Base-by-base conservation (phyloP, 164 flowering plant genomes). In the Sextonia rubra region DNA sequence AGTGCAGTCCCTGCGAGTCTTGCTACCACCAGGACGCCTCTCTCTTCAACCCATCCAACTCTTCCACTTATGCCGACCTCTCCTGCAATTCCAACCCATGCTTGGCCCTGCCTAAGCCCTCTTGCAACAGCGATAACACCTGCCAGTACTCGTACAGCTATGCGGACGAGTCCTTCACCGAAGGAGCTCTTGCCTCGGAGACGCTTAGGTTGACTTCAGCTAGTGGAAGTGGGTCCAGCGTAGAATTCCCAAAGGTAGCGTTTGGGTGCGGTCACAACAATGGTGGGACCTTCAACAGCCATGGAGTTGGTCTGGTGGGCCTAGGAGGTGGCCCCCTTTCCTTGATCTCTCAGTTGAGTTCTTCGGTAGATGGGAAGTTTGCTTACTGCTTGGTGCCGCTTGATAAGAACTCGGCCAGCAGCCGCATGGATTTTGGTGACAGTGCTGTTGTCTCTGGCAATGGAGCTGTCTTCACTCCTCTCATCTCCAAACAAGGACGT, bases 1-100 rank as follows among this genome's bases (percentile, higher is more conserved):
- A 94, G 23, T 94, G 97, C 81, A 73, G 83, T 77, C 97, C 98
- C 20, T 90, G 95, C 69, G 47, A 64, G 0, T 37, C 84, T 2
- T 91, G 98, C 71, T 89, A 66, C 52, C 67, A 82, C 15, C 92
- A 88, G 52, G 60, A 89, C 2, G 82, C 87, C 4, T 92, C 90
- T 0, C 80, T 90, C 15, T 92, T 90, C 72, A 80, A 83, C 52
- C 82, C 87, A 0, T n/a, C 22, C 26, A 26, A 65, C 0, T 81
- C 83, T 3, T 74, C 83, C 0, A 84, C 89, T 5, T 90, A 81
- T 73, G 71, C 47, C 37, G 60, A 61, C 1, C 18, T 86, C 1
- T 4, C 86, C 0, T 88, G 94, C 66, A 5, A 25, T 0, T 58
- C 88, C 0, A 12, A 18, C 0, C 27, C 30, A 1, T 91, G 93